Evolutionary conservation across 129 eudicot species (phyloP).

Genomic region (Pittosporum tobira): DNA sequence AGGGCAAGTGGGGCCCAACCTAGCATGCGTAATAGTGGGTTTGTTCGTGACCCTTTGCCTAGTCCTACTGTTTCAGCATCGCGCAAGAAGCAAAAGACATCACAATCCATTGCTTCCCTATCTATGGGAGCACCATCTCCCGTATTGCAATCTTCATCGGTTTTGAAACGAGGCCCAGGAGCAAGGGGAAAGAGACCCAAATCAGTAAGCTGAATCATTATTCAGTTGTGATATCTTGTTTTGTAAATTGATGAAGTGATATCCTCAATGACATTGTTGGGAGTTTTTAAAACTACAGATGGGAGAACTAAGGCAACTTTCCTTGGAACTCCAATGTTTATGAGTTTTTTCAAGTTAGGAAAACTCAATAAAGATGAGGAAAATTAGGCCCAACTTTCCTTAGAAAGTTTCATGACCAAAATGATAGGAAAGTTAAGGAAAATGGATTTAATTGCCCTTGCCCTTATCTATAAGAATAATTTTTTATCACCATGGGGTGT

Average conservation of each 20-base stretch:
- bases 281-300: too few relatives aligned
- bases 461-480: too few relatives aligned
- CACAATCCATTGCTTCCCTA: slow-evolving; percentile 49
- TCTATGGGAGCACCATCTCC: slow-evolving; percentile 72
- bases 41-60: slow-evolving; percentile 38
- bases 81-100: slow-evolving; percentile 63
- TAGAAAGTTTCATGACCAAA: too few relatives aligned
- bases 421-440: too few relatives aligned
- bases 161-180: slow-evolving; percentile 58
- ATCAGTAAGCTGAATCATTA: slow-evolving; percentile 31
- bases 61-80: slow-evolving; percentile 60
- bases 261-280: too few relatives aligned
- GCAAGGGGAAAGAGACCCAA: slow-evolving; percentile 65
- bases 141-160: slow-evolving; percentile 42
- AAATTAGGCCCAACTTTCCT: too few relatives aligned
- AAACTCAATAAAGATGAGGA: too few relatives aligned
- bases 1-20: slow-evolving; percentile 54
- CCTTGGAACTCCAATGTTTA: too few relatives aligned
- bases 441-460: too few relatives aligned
- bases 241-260: background rate
- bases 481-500: too few relatives aligned
- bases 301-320: too few relatives aligned
- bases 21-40: slow-evolving; percentile 39
- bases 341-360: too few relatives aligned
- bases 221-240: background rate